Percentiles rank a stretch among this genome's conserved stretches.
Conservation (phyloP, 1,284 basidiomycete genomes). For the Abortiporus biennis region DNA sequence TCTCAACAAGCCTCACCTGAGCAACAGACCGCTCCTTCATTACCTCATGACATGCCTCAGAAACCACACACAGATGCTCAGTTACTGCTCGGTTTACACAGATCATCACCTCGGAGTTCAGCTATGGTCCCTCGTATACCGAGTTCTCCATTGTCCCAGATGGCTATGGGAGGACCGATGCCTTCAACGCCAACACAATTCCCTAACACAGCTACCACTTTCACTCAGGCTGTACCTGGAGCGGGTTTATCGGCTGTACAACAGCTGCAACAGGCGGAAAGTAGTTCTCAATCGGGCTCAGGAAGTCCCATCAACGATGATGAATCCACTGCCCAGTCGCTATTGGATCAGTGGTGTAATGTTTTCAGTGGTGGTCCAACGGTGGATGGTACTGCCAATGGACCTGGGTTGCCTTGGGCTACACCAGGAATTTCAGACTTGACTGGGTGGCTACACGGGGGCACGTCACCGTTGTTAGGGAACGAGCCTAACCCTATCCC, state of each 20-base stretch:
- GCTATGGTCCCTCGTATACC: background rate
- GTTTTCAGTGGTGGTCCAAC: slow-evolving; percentile 59
- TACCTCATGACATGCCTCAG: slow-evolving; percentile 1
- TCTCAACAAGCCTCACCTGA: slow-evolving; percentile 1
- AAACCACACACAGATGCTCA: slow-evolving; percentile 34
- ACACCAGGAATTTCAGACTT: slow-evolving; percentile 53
- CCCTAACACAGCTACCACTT: slow-evolving; percentile 26
- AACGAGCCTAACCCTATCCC: slow-evolving; percentile 21
- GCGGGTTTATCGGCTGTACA: slow-evolving; percentile 51
- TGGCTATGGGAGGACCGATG: background rate
- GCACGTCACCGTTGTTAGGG: slow-evolving; percentile 15
- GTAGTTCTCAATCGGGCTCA: slow-evolving; percentile 17
- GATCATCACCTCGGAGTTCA: slow-evolving; percentile 16
- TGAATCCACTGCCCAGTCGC: slow-evolving; percentile 64
- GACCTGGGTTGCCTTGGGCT: slow-evolving; percentile 53
- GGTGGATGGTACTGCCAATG: slow-evolving; percentile 44
- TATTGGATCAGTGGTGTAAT: slow-evolving; percentile 79
- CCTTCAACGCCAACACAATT: slow-evolving; percentile 5
- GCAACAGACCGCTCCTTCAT: slow-evolving; percentile 1
- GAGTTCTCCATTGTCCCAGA: background rate
- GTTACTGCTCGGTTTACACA: slow-evolving; percentile 43
- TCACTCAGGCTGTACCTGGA: too few relatives aligned
- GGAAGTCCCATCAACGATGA: slow-evolving; percentile 69
- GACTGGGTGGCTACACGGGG: slow-evolving; percentile 44
- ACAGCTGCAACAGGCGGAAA: slow-evolving; percentile 47